Evolutionary conservation across 305 asterid genomes (phyloP), one percentile per base, ranked within the genome.

Genomic region (Fraxinus dipetala): DNA sequence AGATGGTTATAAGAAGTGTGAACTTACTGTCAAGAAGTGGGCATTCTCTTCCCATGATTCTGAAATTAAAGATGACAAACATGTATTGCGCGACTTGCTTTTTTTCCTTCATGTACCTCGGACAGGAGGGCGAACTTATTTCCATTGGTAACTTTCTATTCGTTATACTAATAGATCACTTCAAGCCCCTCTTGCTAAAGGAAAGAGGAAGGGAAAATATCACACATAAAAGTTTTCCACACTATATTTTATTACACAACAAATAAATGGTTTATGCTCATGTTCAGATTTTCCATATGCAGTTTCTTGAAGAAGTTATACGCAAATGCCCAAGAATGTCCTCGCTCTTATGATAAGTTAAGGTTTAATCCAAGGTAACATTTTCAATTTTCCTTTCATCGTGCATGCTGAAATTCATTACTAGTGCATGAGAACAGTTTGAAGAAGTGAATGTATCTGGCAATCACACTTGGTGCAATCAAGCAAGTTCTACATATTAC

Each of bases 21-120:
- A 96, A 84, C 80, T 36, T 82, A 85, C 83, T 40, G 98, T 96
- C 90, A 88, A 91, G 86, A 89, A 91, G 78, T 96, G 99, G 99
- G 97, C 97, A 80, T 91, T 91, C 81, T 85, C 94, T 78, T 90
- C 97, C 38, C 84, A 85, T 79, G 89, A 89, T 83, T 82, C 88
- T 70, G 92, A 91, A 83, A 87, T 90, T 83, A 88, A 84, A 81
- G 90, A 87, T 35, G 91, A 91, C 84, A 92, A 90, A 78, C 97
- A 92, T 83, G 74, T 87, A 43, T 81, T 96, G 88, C 91, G 85
- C 38, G 94, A 96, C 90, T 84, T 94, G 92, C 96, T 96, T 78
- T 95, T 94, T 90, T 96, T 96, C 89, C 98, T 96, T 84, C 99
- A 96, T 78, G 83, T 96, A 54, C 99, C 99, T 72, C 95, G 99